Evolutionary conservation across 176 grass and related monocot genomes (phyloP), one percentile per base, ranked within the genome.

Genomic region (Musa beccarii): DNA sequence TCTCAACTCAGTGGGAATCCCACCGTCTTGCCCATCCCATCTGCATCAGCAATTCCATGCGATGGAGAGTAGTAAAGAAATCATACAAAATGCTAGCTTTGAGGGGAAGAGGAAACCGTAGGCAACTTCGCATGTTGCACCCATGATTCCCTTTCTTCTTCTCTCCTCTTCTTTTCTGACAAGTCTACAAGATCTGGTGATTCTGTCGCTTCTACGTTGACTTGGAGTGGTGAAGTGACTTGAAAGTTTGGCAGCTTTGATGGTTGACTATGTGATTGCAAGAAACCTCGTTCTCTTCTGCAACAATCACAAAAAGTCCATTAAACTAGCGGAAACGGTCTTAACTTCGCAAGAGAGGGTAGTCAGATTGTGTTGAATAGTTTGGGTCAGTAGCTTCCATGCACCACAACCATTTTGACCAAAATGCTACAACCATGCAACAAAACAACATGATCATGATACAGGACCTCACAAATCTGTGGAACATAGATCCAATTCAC

Each of bases 281-380:
- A 87, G 81, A 22, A 99, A 99, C 82, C 96, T 81, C 19, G 89
- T 88, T 52, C 96, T 85, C 55, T 92, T 99, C 96, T 99, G 88
- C 69, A 85, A 54, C 2, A 10, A 25, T 51, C 16, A 25, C 52
- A 29, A 10, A 12, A 51, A 20, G 11, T 63, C 19, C 19, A 53
- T 56, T 81, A 19, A 43, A 15, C 13, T 0, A 2, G 17, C 24
- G 53, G 20, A 28, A 28, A 28, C 26, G 26, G 26, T 28, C 26
- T 28, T 28, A 28, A 28, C 26, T 2, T 28, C 26, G 26, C 26
- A 2, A 28, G 66, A 23, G 54, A 52, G 34, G 63, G 71, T 19
- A 53, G 50, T 15, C 9, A 34, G 9, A 15, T 28, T 21, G 71
- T 34, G 26, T 26, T 26, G 25, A 1, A 26, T 26, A 1, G 25